phyloP scores from a whole-genome alignment of 305 asterid genomes.

The Rubia peregrina region DNA sequence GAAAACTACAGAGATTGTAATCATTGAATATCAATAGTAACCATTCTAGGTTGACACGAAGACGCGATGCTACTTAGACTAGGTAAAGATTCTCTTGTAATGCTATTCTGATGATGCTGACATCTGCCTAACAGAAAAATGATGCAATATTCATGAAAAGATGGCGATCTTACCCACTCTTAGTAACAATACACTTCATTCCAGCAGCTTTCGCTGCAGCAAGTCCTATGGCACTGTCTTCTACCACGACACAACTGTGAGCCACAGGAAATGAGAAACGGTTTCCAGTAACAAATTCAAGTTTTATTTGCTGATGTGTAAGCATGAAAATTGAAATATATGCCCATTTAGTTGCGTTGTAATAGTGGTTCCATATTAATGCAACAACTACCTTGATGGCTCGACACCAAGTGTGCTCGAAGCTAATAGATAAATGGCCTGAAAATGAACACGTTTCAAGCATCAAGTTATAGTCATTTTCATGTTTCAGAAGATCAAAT shows the following conservation, averaged over 20 bases:
- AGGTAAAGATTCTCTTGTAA: not conserved
- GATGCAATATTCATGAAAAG: not conserved
- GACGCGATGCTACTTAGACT: not conserved
- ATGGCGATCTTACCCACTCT: constrained; percentile 65
- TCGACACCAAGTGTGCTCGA: constrained; percentile 70
- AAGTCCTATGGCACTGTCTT: constrained; percentile 93
- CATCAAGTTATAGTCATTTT: not conserved
- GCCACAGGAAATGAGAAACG: constrained; percentile 3
- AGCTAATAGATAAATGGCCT: constrained; percentile 92
- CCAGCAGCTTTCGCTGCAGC: constrained; percentile 98
- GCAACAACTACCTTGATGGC: constrained; percentile 64
- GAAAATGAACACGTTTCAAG: constrained; percentile 20
- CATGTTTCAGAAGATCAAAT: not conserved
- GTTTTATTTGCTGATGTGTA: not conserved
- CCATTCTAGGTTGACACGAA: not conserved
- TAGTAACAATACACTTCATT: constrained; percentile 88
- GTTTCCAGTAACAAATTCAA: not conserved
- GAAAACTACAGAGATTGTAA: not conserved
- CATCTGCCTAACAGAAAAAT: not conserved
- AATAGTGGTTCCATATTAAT: not conserved
- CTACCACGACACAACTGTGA: constrained; percentile 81
- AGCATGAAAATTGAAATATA: not conserved
- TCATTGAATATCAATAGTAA: not conserved
- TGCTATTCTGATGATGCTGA: not conserved
- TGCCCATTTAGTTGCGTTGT: not conserved